Evolutionary conservation across 164 flowering plant species (phyloP), one percentile per base, ranked within the genome.

Genomic region (Vitis labrusca): DNA sequence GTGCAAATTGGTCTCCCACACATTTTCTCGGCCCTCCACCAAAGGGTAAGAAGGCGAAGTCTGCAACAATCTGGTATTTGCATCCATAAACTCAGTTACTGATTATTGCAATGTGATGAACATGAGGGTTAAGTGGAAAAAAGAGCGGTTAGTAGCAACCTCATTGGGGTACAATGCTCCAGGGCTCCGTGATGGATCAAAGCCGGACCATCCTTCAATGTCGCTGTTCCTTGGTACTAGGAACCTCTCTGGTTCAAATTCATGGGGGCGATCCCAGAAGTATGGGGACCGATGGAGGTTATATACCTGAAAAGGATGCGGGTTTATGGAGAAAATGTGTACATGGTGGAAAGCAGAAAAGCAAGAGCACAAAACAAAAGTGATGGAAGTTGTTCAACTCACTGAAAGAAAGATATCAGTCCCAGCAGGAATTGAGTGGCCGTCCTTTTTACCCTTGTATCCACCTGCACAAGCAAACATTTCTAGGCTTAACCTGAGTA

Each of bases 1-100:
- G 88, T 0, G 99, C 98, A 76, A 95, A 95, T 71, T 95, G 99
- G 79, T 95, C 99, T 16, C 99, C 99, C 1, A 95, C 93, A 55
- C 99, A 95, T 78, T 93, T 95, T 65, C 97, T 90, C 59, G 97
- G 93, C 7, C 99, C 99, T 17, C 99, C 98, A 1, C 99, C 99
- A 74, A 95, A 95, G 1, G 97, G 97, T 76, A 95, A 85, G 82
- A 93, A 91, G 13, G 99, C 90, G 67, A 93, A 93, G 77, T 95
- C 99, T 50, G 99, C 78, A 66, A 90, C 76, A 27, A 93, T 79
- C 99, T 94, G 91, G 29, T 14, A 23, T 72, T 53, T 47, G 23
- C 50, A 70, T 51, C 52, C 66, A 53, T 8, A 47, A 64, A 14
- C 49, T 5, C 9, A 50, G 13, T 48, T 16, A 10, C 32, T 17